Base-by-base conservation (phyloP, 192 early-diverging fungal species). In the Entomortierella lignicola region DNA sequence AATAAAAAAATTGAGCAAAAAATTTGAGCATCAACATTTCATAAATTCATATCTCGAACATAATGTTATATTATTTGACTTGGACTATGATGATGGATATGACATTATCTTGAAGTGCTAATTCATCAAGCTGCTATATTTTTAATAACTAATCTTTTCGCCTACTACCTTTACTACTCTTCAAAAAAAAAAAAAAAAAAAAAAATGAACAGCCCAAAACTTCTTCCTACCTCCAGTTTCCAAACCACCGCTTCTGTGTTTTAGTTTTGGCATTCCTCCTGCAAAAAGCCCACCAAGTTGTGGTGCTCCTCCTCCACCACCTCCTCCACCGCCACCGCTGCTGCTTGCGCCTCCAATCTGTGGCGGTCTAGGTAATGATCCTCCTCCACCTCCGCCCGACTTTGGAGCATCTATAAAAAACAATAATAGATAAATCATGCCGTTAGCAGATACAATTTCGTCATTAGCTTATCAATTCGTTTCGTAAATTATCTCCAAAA, bases 231-330 rank as follows among this genome's bases (percentile, higher is more conserved):
- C 82, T 53, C 85, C 85, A 58, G 72, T 86, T 50, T 80, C 83
- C 50, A 87, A 82, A 29, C 87, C 88, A 25, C 85, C 88, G 25
- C 72, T 67, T 71, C 88, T 85, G 71, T 83, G 84, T 81, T 83
- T 84, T 21, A 91, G 71, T 62, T 87, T 91, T 42, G 90, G 90
- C 80, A 88, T 88, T 55, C 87, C 90, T 43, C 84, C 84, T 11
- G 89, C 73, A 82, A 91, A 90, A 44, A 91, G 80, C 23, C 86
- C 85, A 20, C 88, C 90, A 6, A 90, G 63, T 20, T 86, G 84
- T 4, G 85, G 83, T 44, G 83, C 80, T 37, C 80, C 82, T 25
- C 82, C 71, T 20, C 82, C 80, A 39, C 80, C 80, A 21, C 60
- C 63, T 8, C 71, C 60, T 31, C 66, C 70, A 43, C 73, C 53